Evolutionary conservation across 306 rosid species (phyloP).

Genomic region (Nissolia schottii): DNA sequence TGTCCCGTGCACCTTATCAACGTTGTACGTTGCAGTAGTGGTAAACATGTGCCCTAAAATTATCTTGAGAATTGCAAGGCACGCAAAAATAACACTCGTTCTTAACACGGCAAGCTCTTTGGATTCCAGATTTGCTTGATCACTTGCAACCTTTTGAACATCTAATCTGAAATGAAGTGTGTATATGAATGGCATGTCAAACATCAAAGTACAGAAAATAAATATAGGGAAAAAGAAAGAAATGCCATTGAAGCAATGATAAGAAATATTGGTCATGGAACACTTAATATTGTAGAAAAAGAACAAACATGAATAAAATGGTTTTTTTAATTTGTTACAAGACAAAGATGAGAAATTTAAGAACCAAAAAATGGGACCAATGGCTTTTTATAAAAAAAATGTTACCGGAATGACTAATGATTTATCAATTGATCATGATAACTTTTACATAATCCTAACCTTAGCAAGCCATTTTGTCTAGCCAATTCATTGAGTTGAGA

Average conservation of each 20-base stretch:
- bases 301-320: not conserved
- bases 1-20: conserved; percentile 34
- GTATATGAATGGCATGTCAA: not conserved
- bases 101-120: conserved; percentile 69
- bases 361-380: not conserved
- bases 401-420: not conserved
- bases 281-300: not conserved
- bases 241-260: not conserved
- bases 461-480: conserved; percentile 54
- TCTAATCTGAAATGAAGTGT: conserved; percentile 51
- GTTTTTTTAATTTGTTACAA: not conserved
- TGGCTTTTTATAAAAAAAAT: not conserved
- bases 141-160: conserved; percentile 42
- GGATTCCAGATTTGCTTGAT: conserved; percentile 56
- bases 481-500: conserved; percentile 55
- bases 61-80: conserved; percentile 58
- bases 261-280: not conserved
- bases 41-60: conserved; percentile 35
- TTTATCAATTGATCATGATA: not conserved
- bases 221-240: not conserved
- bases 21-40: conserved; percentile 34
- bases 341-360: not conserved
- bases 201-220: not conserved
- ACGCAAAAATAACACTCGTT: conserved; percentile 55
- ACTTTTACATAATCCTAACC: conserved; percentile 36